These are phyloP conservation scores for Ophiostoma novo-ulmi DNA, from an alignment of 2,329 filamentous ascomycete species.

Conservation along the genomic window DNA sequence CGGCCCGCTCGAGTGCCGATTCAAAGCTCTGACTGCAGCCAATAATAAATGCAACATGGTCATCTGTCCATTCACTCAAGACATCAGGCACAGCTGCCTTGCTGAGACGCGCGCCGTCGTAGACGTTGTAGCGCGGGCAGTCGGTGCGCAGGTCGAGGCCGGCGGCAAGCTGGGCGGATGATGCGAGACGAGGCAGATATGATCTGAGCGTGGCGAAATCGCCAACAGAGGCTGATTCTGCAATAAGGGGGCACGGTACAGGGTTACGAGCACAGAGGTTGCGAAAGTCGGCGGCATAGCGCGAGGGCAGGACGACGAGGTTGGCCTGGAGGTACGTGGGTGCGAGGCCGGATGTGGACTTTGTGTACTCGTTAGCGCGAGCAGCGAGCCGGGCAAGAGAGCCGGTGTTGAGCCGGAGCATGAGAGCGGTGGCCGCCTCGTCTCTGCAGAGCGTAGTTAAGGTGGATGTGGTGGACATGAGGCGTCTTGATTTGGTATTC, in stretches of 20 bases:
- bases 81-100: slow-evolving; percentile 45
- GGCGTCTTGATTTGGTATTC: background rate
- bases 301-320: slow-evolving; percentile 52
- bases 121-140: slow-evolving; percentile 54
- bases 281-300: slow-evolving; percentile 54
- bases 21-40: slow-evolving; percentile 63
- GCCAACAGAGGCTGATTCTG: slow-evolving; percentile 44
- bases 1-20: slow-evolving; percentile 46
- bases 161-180: slow-evolving; percentile 32
- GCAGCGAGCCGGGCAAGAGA: background rate
- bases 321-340: slow-evolving; percentile 56
- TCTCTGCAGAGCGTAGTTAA: background rate
- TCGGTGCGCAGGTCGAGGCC: slow-evolving; percentile 55
- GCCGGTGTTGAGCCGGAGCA: slow-evolving; percentile 5
- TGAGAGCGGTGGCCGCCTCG: background rate
- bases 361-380: background rate
- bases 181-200: slow-evolving; percentile 24
- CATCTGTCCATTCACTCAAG: slow-evolving; percentile 47
- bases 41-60: slow-evolving; percentile 59
- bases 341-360: slow-evolving; percentile 32
- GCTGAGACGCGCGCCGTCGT: slow-evolving; percentile 43
- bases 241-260: slow-evolving; percentile 57
- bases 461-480: background rate
- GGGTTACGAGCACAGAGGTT: slow-evolving; percentile 56
- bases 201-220: slow-evolving; percentile 31